Evolutionary conservation across 2,329 filamentous ascomycete species (phyloP).

Genomic region (Trichophyton rubrum): DNA sequence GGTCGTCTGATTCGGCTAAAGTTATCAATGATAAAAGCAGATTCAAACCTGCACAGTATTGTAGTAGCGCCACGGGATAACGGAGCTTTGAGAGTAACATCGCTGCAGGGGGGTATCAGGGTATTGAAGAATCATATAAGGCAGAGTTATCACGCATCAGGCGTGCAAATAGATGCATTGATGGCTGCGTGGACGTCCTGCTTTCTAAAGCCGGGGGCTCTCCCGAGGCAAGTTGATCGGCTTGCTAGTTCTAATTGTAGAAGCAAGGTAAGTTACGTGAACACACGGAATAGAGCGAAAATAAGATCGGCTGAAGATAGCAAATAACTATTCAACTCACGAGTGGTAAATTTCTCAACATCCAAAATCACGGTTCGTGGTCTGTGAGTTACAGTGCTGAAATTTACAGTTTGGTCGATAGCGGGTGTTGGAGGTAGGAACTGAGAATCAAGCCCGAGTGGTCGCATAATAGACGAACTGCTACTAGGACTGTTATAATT

Average conservation of each 20-base stretch:
- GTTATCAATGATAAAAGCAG: too few species aligned
- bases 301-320: too few species aligned
- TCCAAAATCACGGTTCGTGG: conserved; percentile 13
- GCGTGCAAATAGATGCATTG: conserved; percentile 2
- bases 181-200: conserved; percentile 24
- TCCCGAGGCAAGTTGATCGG: conserved; percentile 22
- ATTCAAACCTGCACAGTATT: too few species aligned
- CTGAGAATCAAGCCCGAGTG: conserved; percentile 4
- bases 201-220: conserved; percentile 25
- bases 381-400: neutral
- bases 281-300: too few species aligned
- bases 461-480: neutral
- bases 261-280: neutral
- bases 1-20: too few species aligned
- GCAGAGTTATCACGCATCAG: neutral
- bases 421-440: neutral
- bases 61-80: too few species aligned
- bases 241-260: conserved; percentile 16
- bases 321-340: conserved; percentile 13
- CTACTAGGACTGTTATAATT: neutral
- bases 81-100: too few species aligned
- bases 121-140: too few species aligned
- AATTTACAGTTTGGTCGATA: neutral
- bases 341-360: conserved; percentile 19
- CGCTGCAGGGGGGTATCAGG: too few species aligned